Conservation (phyloP, 257 asterid genomes). For the Vinca minor region DNA sequence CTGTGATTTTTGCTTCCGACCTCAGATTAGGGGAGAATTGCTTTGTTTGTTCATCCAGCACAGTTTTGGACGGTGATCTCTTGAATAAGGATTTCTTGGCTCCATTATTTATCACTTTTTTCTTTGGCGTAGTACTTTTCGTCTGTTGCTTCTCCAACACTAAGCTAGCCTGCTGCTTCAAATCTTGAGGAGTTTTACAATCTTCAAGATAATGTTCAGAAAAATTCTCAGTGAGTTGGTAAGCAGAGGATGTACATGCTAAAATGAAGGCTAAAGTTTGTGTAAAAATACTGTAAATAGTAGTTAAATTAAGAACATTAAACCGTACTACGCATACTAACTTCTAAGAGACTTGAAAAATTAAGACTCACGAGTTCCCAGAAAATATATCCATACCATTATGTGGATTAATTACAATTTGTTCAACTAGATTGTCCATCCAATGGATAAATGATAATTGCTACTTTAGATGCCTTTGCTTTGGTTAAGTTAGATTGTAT, state of each 20-base stretch:
- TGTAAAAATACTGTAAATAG: not conserved
- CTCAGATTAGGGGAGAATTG: conserved; percentile 59
- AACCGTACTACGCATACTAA: not conserved
- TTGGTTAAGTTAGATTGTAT: not conserved
- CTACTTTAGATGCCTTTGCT: not conserved
- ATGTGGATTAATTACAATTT: not conserved
- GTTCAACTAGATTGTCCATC: not conserved
- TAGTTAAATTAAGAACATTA: not conserved
- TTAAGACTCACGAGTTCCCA: not conserved
- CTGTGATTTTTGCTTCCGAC: conserved; percentile 66
- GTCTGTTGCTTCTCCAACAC: conserved; percentile 3
- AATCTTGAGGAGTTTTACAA: conserved; percentile 48
- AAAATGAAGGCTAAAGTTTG: conserved; percentile 10
- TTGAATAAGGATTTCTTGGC: conserved; percentile 29
- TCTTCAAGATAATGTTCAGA: conserved; percentile 28
- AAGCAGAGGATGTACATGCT: conserved; percentile 4
- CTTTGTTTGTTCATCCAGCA: conserved; percentile 38
- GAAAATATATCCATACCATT: not conserved
- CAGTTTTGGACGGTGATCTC: conserved; percentile 39
- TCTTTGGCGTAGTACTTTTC: conserved; percentile 40
- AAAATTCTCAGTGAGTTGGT: conserved; percentile 8
- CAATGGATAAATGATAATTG: not conserved
- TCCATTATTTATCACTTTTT: conserved; percentile 36
- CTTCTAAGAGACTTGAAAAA: not conserved
- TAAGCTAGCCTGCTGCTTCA: conserved; percentile 27